Conservation (phyloP, 2,329 filamentous ascomycete species). For the Fusarium neocosmosporiellum region DNA sequence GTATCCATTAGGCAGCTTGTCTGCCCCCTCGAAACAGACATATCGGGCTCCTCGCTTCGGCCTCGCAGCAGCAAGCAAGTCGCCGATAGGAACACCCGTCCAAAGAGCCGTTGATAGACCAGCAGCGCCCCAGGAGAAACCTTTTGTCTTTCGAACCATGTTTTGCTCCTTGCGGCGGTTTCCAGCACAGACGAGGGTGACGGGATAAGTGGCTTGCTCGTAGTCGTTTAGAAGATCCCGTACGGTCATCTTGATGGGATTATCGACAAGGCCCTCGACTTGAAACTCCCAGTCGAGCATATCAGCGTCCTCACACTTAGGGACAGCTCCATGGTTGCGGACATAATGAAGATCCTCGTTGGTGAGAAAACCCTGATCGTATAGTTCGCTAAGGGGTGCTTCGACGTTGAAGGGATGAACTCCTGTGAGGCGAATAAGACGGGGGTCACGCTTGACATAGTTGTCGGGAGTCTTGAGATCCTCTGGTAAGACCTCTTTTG, state of each 20-base stretch:
- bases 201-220: constrained; percentile 84
- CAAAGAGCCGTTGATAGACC: constrained; percentile 89
- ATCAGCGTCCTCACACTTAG: constrained; percentile 76
- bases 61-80: constrained; percentile 75
- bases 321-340: constrained; percentile 88
- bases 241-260: constrained; percentile 78
- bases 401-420: constrained; percentile 94
- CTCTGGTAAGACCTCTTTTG: constrained; percentile 74
- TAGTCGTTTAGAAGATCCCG: constrained; percentile 78
- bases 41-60: constrained; percentile 79
- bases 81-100: constrained; percentile 82
- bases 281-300: constrained; percentile 84
- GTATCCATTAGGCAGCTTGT: constrained; percentile 86
- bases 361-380: constrained; percentile 84
- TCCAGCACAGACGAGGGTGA: constrained; percentile 91
- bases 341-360: constrained; percentile 92
- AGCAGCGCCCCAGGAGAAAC: constrained; percentile 93
- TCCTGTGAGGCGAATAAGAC: constrained; percentile 87
- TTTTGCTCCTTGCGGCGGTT: constrained; percentile 96
- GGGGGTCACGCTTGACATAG: constrained; percentile 82
- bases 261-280: constrained; percentile 85
- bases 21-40: constrained; percentile 91
- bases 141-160: constrained; percentile 87
- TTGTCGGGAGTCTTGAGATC: constrained; percentile 86
- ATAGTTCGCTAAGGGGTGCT: constrained; percentile 81